Percentiles rank a stretch among this genome's conserved stretches.
These are phyloP conservation scores for Phytophthora lateralis DNA, from an alignment of 352 stramenopile species.

Conservation along the genomic window DNA sequence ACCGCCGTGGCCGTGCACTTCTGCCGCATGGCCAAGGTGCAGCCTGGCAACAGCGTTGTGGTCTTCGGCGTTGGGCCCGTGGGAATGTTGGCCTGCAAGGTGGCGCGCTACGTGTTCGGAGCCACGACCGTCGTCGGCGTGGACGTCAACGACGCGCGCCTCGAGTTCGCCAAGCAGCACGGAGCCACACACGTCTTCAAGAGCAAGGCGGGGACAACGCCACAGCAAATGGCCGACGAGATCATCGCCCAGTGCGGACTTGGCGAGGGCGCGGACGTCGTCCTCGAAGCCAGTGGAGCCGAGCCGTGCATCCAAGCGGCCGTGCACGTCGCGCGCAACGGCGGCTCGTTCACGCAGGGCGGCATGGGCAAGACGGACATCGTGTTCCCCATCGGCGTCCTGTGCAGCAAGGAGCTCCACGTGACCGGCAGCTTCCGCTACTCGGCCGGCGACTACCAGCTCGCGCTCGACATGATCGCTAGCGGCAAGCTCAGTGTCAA, in stretches of 20 bases:
- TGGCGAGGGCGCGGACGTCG: conserved; percentile 31
- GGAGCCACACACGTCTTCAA: conserved; percentile 32
- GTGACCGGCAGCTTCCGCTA: conserved; percentile 41
- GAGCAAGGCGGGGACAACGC: conserved; percentile 9
- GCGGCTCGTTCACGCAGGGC: conserved; percentile 29
- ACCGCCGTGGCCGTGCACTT: conserved; percentile 37
- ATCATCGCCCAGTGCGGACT: conserved; percentile 27
- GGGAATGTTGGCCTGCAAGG: conserved; percentile 34
- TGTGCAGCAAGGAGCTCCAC: conserved; percentile 35
- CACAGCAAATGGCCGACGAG: conserved; percentile 20
- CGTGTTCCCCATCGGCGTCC: conserved; percentile 32
- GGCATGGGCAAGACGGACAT: conserved; percentile 39
- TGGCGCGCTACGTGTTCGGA: conserved; percentile 33
- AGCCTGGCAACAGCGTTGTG: conserved; percentile 32
- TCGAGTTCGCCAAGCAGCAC: conserved; percentile 30
- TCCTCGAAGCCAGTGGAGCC: conserved; percentile 35
- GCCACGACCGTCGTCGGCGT: conserved; percentile 32
- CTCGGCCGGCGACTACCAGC: conserved; percentile 33
- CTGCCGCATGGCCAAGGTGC: conserved; percentile 33
- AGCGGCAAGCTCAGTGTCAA: conserved; percentile 32
- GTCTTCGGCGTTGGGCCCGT: conserved; percentile 38
- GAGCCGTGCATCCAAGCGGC: conserved; percentile 34
- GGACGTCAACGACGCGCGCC: conserved; percentile 30
- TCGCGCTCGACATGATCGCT: conserved; percentile 36
- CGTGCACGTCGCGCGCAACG: conserved; percentile 30